Evolutionary conservation across 1,284 basidiomycete species (phyloP), one percentile per base, ranked within the genome.

Genomic region (Marasmius sp.): DNA sequence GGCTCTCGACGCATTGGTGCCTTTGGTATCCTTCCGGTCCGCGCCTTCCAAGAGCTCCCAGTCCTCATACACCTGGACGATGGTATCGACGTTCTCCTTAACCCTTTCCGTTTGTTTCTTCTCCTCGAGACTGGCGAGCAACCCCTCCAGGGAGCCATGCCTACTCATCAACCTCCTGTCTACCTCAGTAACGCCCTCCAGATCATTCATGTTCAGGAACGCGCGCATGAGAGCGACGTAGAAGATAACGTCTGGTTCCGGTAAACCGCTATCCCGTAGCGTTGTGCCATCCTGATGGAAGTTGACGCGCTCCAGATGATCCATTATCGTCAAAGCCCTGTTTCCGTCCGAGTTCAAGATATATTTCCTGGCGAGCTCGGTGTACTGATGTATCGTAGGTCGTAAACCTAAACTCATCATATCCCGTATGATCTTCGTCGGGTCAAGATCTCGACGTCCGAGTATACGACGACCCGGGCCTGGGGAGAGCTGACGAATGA

Each of bases 321-420:
- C 65, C 37, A 81, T 61, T 8, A 81, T 63, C 22, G 67, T 43
- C 18, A 79, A 68, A 6, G 74, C 75, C 41, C 66, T 69, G 6
- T 54, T 9, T 1, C 65, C 60, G 45, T 78, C 68, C 1, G 74
- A 73, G 1, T 43, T 51, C 7, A 67, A 66, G 12, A 78, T 75
- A 64, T 75, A 80, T 41, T 62, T 67, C 7, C 75, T 72, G 0
- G 72, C 77, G 16, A 82, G 60, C 51, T 79, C 75, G 1, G 79
- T 80, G 52, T 75, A 78, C 57, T 79, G 75, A 57, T 77, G 72
- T 1, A 77, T 68, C 8, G 66, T 71, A 0, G 80, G 80, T 7
- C 63, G 58, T 22, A 80, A 57, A 5, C 73, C 73, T 6, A 74
- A 60, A 20, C 67, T 55, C 6, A 74, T 36, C 74, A 82, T 79